Evolutionary conservation across 345 rosid genomes (phyloP).

Genomic region (Rhizophora mangle): DNA sequence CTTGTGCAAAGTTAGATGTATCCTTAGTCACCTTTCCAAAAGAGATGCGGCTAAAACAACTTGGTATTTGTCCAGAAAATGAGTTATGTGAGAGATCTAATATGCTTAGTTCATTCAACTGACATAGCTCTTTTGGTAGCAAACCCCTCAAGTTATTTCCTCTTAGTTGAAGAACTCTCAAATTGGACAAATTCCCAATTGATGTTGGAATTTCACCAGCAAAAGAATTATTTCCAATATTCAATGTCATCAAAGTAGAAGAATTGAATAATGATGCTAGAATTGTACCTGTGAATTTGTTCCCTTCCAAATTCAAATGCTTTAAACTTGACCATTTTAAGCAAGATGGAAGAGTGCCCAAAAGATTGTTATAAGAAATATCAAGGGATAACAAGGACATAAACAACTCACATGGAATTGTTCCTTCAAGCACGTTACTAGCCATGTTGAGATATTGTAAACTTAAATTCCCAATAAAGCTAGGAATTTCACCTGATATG

Average conservation of each 20-base stretch:
- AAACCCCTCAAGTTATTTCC: neutral
- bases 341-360: slow-evolving; percentile 1
- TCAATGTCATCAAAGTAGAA: neutral
- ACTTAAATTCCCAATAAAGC: neutral
- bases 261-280: neutral
- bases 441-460: neutral
- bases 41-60: neutral
- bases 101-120: neutral
- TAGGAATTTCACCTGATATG: too few species aligned
- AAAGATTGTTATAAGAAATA: slow-evolving; percentile 3
- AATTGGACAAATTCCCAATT: neutral
- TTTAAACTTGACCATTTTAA: neutral
- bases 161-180: neutral
- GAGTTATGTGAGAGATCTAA: slow-evolving; percentile 4
- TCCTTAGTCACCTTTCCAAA: neutral
- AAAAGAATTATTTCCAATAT: neutral
- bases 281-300: neutral
- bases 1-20: neutral
- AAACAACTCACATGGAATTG: too few species aligned
- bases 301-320: neutral
- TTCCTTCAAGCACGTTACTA: too few species aligned
- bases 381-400: neutral
- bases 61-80: slow-evolving; percentile 1
- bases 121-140: neutral
- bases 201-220: neutral